phyloP scores from a whole-genome alignment of 192 early-diverging fungal genomes.

The Entomortierella chlamydospora region DNA sequence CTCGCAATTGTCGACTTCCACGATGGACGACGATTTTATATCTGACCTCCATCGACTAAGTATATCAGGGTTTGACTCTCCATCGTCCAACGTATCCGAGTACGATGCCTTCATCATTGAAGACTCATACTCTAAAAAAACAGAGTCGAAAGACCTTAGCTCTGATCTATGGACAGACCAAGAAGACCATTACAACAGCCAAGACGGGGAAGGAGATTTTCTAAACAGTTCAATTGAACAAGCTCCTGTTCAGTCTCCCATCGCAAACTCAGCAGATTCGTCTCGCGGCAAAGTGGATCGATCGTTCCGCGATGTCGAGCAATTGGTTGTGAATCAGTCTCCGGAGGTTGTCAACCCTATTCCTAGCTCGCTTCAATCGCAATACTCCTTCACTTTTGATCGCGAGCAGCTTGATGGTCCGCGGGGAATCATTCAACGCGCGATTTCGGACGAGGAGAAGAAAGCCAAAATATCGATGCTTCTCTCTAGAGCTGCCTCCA shows the following conservation, averaged over 20 bases:
- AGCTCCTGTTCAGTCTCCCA: background rate
- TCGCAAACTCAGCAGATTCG: background rate
- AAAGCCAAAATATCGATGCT: conserved; percentile 64
- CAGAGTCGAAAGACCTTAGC: background rate
- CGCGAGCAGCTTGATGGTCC: conserved; percentile 39
- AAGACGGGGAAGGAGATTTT: background rate
- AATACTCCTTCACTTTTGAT: conserved; percentile 21
- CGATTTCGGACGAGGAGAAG: conserved; percentile 61
- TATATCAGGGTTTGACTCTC: conserved; percentile 23
- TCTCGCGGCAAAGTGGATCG: background rate
- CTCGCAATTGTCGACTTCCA: conserved; percentile 26
- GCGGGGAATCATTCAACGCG: conserved; percentile 12
- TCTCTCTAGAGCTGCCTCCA: conserved; percentile 76
- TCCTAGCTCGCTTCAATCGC: background rate
- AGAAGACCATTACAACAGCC: background rate
- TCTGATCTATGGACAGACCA: background rate
- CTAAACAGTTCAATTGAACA: no score
- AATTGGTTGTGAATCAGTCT: background rate
- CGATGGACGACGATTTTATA: conserved; percentile 34
- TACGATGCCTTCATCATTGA: background rate
- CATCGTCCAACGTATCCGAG: conserved; percentile 15
- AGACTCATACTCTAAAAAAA: background rate
- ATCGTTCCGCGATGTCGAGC: conserved; percentile 1
- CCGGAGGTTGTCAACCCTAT: background rate
- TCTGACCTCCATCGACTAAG: conserved; percentile 25